Evolutionary conservation across 2,329 filamentous ascomycete species (phyloP).

Genomic region (Fusarium anguioides): DNA sequence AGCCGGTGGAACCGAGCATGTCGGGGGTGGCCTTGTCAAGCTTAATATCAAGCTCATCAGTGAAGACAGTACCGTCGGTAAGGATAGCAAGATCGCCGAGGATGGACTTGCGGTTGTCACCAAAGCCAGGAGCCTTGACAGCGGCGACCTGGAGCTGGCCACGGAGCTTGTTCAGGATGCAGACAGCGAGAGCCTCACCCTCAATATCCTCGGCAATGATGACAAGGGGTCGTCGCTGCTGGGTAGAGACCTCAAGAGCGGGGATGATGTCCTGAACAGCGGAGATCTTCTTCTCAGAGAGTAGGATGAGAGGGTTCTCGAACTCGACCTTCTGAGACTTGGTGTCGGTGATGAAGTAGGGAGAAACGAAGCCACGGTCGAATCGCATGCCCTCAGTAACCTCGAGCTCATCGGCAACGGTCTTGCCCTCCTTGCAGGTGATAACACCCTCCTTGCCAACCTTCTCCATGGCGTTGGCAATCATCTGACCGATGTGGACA

Average conservation of each 20-base stretch:
- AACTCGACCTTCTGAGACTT: slow-evolving; percentile 99
- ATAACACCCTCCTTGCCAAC: slow-evolving; percentile 99
- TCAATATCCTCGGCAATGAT: slow-evolving; percentile 99
- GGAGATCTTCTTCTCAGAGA: slow-evolving; percentile 99
- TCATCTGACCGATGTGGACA: slow-evolving; percentile 91
- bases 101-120: slow-evolving; percentile 99
- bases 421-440: slow-evolving; percentile 99
- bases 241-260: slow-evolving; percentile 95
- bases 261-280: slow-evolving; percentile 99
- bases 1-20: slow-evolving; percentile 95
- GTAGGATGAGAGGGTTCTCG: slow-evolving; percentile 97
- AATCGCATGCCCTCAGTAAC: slow-evolving; percentile 99
- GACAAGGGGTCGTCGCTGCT: slow-evolving; percentile 92
- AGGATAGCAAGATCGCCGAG: slow-evolving; percentile 95
- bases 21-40: slow-evolving; percentile 97
- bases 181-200: slow-evolving; percentile 96
- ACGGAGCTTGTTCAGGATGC: slow-evolving; percentile 99
- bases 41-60: slow-evolving; percentile 98
- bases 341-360: slow-evolving; percentile 99
- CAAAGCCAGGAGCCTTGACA: slow-evolving; percentile 98
- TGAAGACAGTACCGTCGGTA: slow-evolving; percentile 97
- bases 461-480: slow-evolving; percentile 99
- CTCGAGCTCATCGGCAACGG: slow-evolving; percentile 95
- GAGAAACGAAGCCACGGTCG: slow-evolving; percentile 97
- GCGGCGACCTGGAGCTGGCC: slow-evolving; percentile 98